Evolutionary conservation across 2,329 filamentous ascomycete species (phyloP), one percentile per base, ranked within the genome.

Genomic region (Elsinoe arachidis): DNA sequence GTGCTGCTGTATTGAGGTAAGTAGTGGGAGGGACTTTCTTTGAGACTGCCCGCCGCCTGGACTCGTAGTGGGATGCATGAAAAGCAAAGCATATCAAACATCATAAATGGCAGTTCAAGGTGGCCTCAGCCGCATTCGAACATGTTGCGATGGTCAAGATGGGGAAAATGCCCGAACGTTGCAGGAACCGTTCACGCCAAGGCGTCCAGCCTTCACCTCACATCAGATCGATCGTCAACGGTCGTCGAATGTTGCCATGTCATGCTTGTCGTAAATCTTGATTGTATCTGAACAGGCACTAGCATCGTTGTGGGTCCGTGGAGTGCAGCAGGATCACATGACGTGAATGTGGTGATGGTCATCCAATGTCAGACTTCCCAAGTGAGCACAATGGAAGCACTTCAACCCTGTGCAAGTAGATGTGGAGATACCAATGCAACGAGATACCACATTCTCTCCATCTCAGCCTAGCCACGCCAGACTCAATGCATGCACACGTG

Each of bases 181-280:
- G 49, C 14, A 14, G 34, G 15, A 23, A 17, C 49, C 49, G 49
- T 53, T 53, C 34, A 37, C 15, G 49, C 49, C 49, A 53, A 53
- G 49, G 33, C 49, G n/a, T 53, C 49, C 49, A 53, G 49, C 34
- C 33, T 12, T 10, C 11, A 19, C 15, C 17, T 7, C 10, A 53
- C 15, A 30, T 7, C n/a, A 23, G 33, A 15, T 38, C 11, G 43
- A 26, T 30, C 21, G 11, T 47, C 26, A 52, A 34, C 47, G 47
- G 30, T 15, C 15, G 34, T 11, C 15, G 17, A 17, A 44, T 11
- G 41, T 44, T 44, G 41, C 46, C 41, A 44, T 21, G 17, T 44
- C 15, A 23, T 44, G 41, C 41, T 26, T 46, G 41, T 46, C 41
- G 5, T 19, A 9, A 14, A n/a, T 30, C 41, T 46, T 46, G 10